Evolutionary conservation across 352 stramenopile species (phyloP).

Genomic region (Phytophthora nicotianae): DNA sequence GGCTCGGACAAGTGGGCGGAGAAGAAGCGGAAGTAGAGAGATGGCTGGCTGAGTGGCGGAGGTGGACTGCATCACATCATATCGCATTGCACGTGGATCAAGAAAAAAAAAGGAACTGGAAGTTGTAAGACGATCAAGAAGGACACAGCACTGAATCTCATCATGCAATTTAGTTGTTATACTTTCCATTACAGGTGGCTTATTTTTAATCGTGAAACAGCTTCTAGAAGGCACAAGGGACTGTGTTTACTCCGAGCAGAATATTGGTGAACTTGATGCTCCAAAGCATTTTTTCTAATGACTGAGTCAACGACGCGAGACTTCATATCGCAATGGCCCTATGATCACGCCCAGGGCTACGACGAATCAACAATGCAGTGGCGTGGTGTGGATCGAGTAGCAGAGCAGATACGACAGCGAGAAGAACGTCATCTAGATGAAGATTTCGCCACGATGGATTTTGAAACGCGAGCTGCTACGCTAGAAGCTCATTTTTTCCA

Average conservation of each 20-base stretch:
- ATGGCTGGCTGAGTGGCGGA: neutral
- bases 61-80: slow-evolving; percentile 26
- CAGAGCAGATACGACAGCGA: slow-evolving; percentile 18
- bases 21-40: slow-evolving; percentile 50
- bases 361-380: slow-evolving; percentile 17
- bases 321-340: slow-evolving; percentile 43
- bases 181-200: slow-evolving; percentile 2
- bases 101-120: slow-evolving; percentile 12
- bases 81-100: slow-evolving; percentile 19
- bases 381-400: slow-evolving; percentile 34
- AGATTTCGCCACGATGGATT: slow-evolving; percentile 24
- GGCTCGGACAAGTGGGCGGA: slow-evolving; percentile 63
- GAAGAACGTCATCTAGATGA: slow-evolving; percentile 18
- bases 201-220: slow-evolving; percentile 22
- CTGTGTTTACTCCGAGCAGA: slow-evolving; percentile 17
- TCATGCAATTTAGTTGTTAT: slow-evolving; percentile 4
- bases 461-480: slow-evolving; percentile 19
- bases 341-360: slow-evolving; percentile 11
- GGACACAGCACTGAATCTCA: slow-evolving; percentile 13
- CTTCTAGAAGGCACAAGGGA: slow-evolving; percentile 7
- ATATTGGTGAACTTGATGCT: slow-evolving; percentile 3
- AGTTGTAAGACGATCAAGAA: slow-evolving; percentile 37
- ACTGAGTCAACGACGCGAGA: slow-evolving; percentile 20
- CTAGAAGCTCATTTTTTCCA: slow-evolving; percentile 21
- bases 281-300: slow-evolving; percentile 18